Evolutionary conservation across 2,329 filamentous ascomycete genomes (phyloP).

Genomic region (Colletotrichum sp.): DNA sequence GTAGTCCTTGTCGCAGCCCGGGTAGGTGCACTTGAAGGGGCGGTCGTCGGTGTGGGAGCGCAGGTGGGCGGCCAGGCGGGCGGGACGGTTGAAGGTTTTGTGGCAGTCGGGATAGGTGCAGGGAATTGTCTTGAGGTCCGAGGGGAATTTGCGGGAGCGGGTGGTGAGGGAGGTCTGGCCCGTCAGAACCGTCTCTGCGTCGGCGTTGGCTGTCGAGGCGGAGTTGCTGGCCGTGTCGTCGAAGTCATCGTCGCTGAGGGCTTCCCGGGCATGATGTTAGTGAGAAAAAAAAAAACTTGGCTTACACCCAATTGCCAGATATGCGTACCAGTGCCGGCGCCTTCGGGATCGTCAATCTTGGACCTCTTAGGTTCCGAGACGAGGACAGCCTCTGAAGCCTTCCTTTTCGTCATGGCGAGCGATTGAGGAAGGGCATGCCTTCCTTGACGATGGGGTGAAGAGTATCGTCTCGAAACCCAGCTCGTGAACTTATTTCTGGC

Average conservation of each 20-base stretch:
- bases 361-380: constrained; percentile 1
- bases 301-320: neutral
- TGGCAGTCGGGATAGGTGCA: constrained; percentile 77
- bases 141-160: constrained; percentile 59
- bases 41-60: constrained; percentile 87
- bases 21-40: constrained; percentile 74
- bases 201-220: constrained; percentile 14
- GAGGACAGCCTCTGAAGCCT: neutral
- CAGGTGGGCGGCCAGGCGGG: constrained; percentile 78
- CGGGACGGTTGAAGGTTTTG: constrained; percentile 88
- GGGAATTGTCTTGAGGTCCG: constrained; percentile 75
- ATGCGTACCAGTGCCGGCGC: neutral
- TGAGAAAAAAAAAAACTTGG: neutral
- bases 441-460: neutral
- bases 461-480: neutral
- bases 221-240: constrained; percentile 22
- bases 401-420: constrained; percentile 18
- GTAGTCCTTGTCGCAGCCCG: constrained; percentile 82
- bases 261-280: constrained; percentile 2
- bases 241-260: constrained; percentile 18
- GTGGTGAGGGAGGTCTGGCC: constrained; percentile 20
- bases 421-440: constrained; percentile 8
- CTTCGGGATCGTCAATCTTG: neutral
- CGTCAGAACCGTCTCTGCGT: constrained; percentile 18
- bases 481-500: constrained; percentile 15